These are phyloP conservation scores for Stemphylium beticola DNA, from an alignment of 2,329 filamentous ascomycete species.

Conservation along the genomic window DNA sequence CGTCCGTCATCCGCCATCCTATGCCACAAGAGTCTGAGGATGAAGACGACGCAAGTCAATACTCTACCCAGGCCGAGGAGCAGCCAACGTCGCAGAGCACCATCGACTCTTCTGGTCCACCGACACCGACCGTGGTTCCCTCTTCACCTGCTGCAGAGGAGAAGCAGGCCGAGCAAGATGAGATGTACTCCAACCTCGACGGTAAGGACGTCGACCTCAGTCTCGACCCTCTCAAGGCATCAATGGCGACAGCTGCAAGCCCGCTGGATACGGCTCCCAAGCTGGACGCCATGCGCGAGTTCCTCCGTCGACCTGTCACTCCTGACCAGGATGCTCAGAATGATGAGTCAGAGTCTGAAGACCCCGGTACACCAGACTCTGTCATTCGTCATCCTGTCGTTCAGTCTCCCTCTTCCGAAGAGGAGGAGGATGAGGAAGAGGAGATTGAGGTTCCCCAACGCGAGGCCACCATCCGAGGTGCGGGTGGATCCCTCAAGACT, in stretches of 20 bases:
- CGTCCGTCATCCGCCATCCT: slow-evolving; percentile 63
- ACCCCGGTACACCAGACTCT: slow-evolving; percentile 81
- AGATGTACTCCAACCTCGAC: slow-evolving; percentile 58
- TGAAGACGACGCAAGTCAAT: slow-evolving; percentile 64
- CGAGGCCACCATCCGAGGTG: slow-evolving; percentile 86
- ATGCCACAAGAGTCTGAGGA: slow-evolving; percentile 42
- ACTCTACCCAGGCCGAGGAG: slow-evolving; percentile 56
- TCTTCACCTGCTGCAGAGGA: slow-evolving; percentile 38
- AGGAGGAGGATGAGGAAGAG: slow-evolving; percentile 26
- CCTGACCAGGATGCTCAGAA: slow-evolving; percentile 39
- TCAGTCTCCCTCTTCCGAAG: slow-evolving; percentile 34
- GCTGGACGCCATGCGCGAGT: slow-evolving; percentile 48
- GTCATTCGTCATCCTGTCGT: slow-evolving; percentile 79
- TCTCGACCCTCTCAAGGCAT: slow-evolving; percentile 61
- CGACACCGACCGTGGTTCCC: slow-evolving; percentile 52
- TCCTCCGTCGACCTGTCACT: slow-evolving; percentile 60
- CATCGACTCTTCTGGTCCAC: slow-evolving; percentile 52
- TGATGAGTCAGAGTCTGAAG: slow-evolving; percentile 63
- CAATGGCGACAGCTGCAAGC: slow-evolving; percentile 38
- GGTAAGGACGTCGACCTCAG: slow-evolving; percentile 61
- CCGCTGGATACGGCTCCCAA: slow-evolving; percentile 45
- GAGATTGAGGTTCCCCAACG: slow-evolving; percentile 77
- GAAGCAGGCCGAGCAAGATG: slow-evolving; percentile 43
- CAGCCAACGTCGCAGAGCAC: slow-evolving; percentile 44
- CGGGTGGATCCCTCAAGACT: slow-evolving; percentile 86